Percentiles rank a stretch among this genome's conserved stretches.
Evolutionary conservation across 805 yeast species (phyloP).

Genomic region (Tanozyma kutaoensis): DNA sequence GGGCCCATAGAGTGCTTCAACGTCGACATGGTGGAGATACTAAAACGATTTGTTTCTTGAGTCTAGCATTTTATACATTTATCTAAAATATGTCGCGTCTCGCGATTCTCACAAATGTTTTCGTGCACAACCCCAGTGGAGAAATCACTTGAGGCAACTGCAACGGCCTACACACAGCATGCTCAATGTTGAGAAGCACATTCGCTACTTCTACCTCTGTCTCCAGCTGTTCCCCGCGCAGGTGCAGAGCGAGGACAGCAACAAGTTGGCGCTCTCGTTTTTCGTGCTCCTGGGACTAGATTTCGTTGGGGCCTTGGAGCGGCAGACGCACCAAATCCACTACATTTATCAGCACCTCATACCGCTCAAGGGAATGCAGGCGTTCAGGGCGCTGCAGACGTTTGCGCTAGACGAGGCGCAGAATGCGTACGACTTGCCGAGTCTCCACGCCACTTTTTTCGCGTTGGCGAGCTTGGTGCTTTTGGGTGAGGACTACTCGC

Average conservation of each 20-base stretch:
- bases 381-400: slow-evolving; percentile 48
- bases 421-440: slow-evolving; percentile 41
- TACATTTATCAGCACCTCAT: slow-evolving; percentile 34
- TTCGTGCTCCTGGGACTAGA: slow-evolving; percentile 51
- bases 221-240: slow-evolving; percentile 39
- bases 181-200: slow-evolving; percentile 13
- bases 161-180: too few species aligned
- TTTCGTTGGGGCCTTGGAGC: slow-evolving; percentile 8
- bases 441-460: slow-evolving; percentile 65
- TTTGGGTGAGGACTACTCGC: slow-evolving; percentile 30
- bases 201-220: slow-evolving; percentile 36
- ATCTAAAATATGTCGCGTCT: too few species aligned
- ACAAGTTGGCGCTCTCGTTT: slow-evolving; percentile 54
- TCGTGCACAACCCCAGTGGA: too few species aligned
- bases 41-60: too few species aligned
- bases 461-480: slow-evolving; percentile 46
- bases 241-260: slow-evolving; percentile 53
- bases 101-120: too few species aligned
- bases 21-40: too few species aligned
- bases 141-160: too few species aligned
- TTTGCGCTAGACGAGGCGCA: slow-evolving; percentile 17
- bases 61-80: too few species aligned
- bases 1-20: too few species aligned
- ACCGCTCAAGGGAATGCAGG: slow-evolving; percentile 17
- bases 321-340: slow-evolving; percentile 14